Percentiles rank a stretch among this genome's conserved stretches.
Evolutionary conservation across 306 rosid genomes (phyloP).

Genomic region (Lathyrus aphaca): DNA sequence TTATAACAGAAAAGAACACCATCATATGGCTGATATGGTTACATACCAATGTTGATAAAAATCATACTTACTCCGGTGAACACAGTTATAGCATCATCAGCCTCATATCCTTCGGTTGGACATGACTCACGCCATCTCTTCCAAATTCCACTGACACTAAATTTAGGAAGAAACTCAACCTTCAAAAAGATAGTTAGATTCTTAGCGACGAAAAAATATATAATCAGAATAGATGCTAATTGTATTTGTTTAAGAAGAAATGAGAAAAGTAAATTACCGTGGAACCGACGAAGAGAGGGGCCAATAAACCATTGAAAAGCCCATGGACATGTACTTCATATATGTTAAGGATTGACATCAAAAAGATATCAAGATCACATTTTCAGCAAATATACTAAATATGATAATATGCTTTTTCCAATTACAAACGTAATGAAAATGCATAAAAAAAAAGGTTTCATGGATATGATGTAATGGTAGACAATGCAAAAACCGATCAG

Average conservation of each 20-base stretch:
- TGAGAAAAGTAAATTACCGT: constrained; percentile 57
- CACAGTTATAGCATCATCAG: constrained; percentile 65
- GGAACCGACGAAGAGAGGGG: constrained; percentile 88
- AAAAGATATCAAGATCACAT: constrained; percentile 35
- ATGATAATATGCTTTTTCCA: constrained; percentile 29
- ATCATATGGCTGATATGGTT: constrained; percentile 27
- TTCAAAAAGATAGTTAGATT: constrained; percentile 49
- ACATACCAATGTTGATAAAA: constrained; percentile 30
- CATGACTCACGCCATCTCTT: constrained; percentile 93
- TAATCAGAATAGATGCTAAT: constrained; percentile 18
- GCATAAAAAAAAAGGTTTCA: constrained; percentile 32
- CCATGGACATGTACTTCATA: constrained; percentile 83
- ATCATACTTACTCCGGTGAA: constrained; percentile 88
- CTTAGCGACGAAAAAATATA: constrained; percentile 28
- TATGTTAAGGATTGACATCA: constrained; percentile 62
- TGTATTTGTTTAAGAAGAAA: constrained; percentile 23
- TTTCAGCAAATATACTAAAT: constrained; percentile 34
- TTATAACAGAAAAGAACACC: constrained; percentile 22
- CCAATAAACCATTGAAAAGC: constrained; percentile 83
- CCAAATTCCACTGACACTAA: constrained; percentile 95
- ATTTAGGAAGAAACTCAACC: constrained; percentile 97
- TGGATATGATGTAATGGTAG: constrained; percentile 98
- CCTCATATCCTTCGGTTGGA: constrained; percentile 63
- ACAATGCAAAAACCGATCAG: constrained; percentile 83
- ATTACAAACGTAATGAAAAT: constrained; percentile 31